Evolutionary conservation across 2,329 filamentous ascomycete genomes (phyloP), one percentile per base, ranked within the genome.

Genomic region (Aspergillus piperis): DNA sequence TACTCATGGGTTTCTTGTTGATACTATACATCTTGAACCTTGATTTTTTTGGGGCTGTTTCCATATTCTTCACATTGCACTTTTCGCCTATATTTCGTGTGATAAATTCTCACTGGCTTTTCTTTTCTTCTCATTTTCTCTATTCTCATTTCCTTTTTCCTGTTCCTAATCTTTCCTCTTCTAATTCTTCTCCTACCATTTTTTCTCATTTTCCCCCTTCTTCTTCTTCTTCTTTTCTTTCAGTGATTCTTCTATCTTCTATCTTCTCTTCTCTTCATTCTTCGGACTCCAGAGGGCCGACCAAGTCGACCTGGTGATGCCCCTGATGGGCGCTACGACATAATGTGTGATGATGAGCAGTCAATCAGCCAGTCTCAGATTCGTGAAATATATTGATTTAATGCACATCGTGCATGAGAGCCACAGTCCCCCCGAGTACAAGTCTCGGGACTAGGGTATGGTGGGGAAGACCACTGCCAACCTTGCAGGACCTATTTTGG

Each of bases 311-410:
- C 44, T 62, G 27, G 52, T 39, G 53, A 41, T 30, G 39, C 50
- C 63, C 57, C 57, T 19, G 32, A 36, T 30, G 57, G 56, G 63
- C 48, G 58, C 64, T 62, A 64, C 64, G 65, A 66, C 62, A 61
- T 66, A 64, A 67, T 67, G 65, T 64, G 62, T 67, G 62, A 64
- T 66, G 65, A 65, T 61, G 58, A 61, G 54, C 61, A 62, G 61
- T 57, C 54, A 59, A 57, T 30, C 62, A 62, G 60, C 57, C 59
- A 62, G 58, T 61, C 60, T 57, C 54, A 47, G 57, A 59, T 54
- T 59, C 44, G 38, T 62, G 58, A 66, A 66, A 66, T 66, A 63
- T 55, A 63, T 57, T 64, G 57, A 63, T 60, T 65, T 62, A 59
- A 60, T 55, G 41, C 59, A 56, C 44, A 44, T 52, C 38, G 27